Evolutionary conservation across 495 filamentous ascomycete genomes (phyloP).

Genomic region (Penicilliopsis zonata): DNA sequence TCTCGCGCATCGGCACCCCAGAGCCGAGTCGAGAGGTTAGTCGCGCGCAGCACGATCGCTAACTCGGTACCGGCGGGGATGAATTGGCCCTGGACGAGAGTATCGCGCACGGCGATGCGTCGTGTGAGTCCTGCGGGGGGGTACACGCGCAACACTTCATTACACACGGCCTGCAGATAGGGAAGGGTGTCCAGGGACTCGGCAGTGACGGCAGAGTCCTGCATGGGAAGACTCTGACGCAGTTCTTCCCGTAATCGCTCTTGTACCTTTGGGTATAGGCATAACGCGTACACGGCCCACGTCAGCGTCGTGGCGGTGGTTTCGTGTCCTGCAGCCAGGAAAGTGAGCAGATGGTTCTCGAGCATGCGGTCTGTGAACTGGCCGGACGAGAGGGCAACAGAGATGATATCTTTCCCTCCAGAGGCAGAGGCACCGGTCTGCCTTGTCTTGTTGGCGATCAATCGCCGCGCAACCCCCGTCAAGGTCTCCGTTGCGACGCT

Average conservation of each 20-base stretch:
- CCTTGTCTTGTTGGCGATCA: slow-evolving; percentile 57
- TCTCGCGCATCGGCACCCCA: slow-evolving; percentile 76
- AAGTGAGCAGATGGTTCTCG: slow-evolving; percentile 89
- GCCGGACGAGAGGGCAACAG: slow-evolving; percentile 65
- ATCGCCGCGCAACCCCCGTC: slow-evolving; percentile 43
- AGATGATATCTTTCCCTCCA: slow-evolving; percentile 90
- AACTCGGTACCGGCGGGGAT: slow-evolving; percentile 45
- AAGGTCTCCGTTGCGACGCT: slow-evolving; percentile 57
- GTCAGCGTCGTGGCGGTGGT: slow-evolving; percentile 49
- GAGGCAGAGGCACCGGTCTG: too few species aligned
- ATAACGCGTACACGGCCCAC: slow-evolving; percentile 49
- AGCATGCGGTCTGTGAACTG: slow-evolving; percentile 69
- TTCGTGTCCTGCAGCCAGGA: slow-evolving; percentile 87
- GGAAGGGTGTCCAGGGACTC: slow-evolving; percentile 40
- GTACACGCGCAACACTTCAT: slow-evolving; percentile 46
- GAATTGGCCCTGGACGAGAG: slow-evolving; percentile 40
- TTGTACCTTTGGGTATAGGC: slow-evolving; percentile 45
- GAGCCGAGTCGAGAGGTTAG: slow-evolving; percentile 62
- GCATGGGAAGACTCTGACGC: slow-evolving; percentile 35
- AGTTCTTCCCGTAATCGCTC: slow-evolving; percentile 46
- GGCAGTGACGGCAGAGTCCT: slow-evolving; percentile 25
- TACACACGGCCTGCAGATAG: slow-evolving; percentile 51
- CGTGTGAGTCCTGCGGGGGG: slow-evolving; percentile 49
- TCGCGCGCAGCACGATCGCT: slow-evolving; percentile 37
- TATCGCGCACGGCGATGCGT: slow-evolving; percentile 51